phyloP scores from a whole-genome alignment of 2,329 filamentous ascomycete species.

The Calonectria ilicicola region DNA sequence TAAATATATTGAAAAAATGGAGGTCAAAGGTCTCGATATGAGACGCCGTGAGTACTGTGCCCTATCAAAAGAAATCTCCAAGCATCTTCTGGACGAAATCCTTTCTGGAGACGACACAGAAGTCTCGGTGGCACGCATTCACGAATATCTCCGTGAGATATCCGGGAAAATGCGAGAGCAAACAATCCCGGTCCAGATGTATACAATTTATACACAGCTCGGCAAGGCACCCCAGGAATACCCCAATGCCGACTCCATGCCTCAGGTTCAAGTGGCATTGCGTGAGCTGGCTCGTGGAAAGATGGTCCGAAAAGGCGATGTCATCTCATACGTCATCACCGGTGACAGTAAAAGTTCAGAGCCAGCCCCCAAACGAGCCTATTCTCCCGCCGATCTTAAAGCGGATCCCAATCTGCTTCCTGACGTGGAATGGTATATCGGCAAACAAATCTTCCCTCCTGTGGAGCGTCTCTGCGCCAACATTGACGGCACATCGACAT shows the following conservation, averaged over 20 bases:
- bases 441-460: slow-evolving; percentile 98
- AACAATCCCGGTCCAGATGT: slow-evolving; percentile 82
- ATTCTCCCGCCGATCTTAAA: slow-evolving; percentile 86
- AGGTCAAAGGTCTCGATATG: slow-evolving; percentile 99
- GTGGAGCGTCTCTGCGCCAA: slow-evolving; percentile 98
- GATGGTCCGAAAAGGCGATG: slow-evolving; percentile 90
- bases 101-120: slow-evolving; percentile 94
- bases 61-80: slow-evolving; percentile 94
- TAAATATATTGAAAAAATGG: slow-evolving; percentile 93
- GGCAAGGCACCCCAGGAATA: slow-evolving; percentile 95
- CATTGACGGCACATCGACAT: slow-evolving; percentile 91
- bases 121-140: slow-evolving; percentile 86
- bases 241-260: slow-evolving; percentile 94
- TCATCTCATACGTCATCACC: slow-evolving; percentile 96
- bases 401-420: slow-evolving; percentile 80
- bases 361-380: slow-evolving; percentile 87
- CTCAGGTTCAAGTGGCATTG: slow-evolving; percentile 94
- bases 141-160: slow-evolving; percentile 92
- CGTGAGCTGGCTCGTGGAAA: slow-evolving; percentile 90
- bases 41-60: slow-evolving; percentile 96
- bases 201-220: slow-evolving; percentile 97
- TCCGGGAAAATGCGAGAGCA: slow-evolving; percentile 87
- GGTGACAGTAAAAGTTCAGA: slow-evolving; percentile 75
- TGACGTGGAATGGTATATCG: slow-evolving; percentile 97
- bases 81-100: slow-evolving; percentile 90